phyloP scores from a whole-genome alignment of 1,284 basidiomycete genomes.

The Afroboletus lepidellus region DNA sequence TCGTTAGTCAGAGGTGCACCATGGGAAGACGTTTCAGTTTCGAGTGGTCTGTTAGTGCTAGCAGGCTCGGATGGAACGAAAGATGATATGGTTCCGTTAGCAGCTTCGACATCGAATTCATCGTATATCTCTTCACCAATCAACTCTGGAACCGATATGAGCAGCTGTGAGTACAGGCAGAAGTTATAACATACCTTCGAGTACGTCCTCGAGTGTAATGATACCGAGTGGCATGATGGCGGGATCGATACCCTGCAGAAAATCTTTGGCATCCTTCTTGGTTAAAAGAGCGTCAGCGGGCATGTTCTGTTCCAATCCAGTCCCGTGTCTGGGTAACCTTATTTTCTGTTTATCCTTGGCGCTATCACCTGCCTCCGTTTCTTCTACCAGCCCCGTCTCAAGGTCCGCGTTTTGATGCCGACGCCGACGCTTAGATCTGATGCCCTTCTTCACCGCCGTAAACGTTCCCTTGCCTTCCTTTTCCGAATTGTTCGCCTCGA shows the following conservation, averaged over 20 bases:
- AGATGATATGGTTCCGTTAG: constrained; percentile 55
- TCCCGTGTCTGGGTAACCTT: constrained; percentile 42
- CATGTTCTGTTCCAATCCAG: constrained; percentile 72
- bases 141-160: constrained; percentile 51
- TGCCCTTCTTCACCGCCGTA: constrained; percentile 19
- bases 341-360: constrained; percentile 37
- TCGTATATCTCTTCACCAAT: constrained; percentile 91
- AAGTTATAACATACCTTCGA: constrained; percentile 62
- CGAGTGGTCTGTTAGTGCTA: constrained; percentile 22
- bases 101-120: constrained; percentile 76
- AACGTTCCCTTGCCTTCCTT: constrained; percentile 20
- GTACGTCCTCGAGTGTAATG: constrained; percentile 90
- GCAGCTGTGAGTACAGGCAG: not conserved
- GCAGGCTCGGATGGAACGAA: constrained; percentile 47
- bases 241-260: constrained; percentile 72
- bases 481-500: constrained; percentile 30
- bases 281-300: constrained; percentile 80
- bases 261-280: constrained; percentile 69
- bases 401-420: constrained; percentile 32
- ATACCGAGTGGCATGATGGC: constrained; percentile 84
- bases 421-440: constrained; percentile 19
- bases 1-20: constrained; percentile 31
- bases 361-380: constrained; percentile 24
- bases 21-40: constrained; percentile 21
- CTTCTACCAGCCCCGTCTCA: constrained; percentile 36